These are phyloP conservation scores for Oryza brachyantha DNA, from an alignment of 176 grass and related monocot genomes.

Conservation along the genomic window DNA sequence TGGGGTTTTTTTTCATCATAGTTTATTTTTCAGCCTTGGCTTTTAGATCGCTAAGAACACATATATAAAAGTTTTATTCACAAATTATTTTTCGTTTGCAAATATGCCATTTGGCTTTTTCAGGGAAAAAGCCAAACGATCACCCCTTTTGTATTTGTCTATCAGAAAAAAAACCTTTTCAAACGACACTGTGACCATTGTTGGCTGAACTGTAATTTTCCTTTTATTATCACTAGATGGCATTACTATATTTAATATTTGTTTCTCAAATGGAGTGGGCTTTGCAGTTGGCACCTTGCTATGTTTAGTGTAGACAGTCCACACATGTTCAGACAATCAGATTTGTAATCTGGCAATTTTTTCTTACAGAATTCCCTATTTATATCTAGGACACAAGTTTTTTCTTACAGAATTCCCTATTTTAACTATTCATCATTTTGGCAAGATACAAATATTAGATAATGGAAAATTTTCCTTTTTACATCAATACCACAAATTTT, in stretches of 20 bases:
- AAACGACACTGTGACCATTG: background rate
- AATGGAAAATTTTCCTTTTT: slow-evolving; percentile 9
- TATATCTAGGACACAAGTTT: too few species aligned
- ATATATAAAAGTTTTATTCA: too few species aligned
- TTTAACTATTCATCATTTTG: background rate
- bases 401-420: background rate
- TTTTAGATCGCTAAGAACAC: too few species aligned
- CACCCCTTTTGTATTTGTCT: slow-evolving; percentile 19
- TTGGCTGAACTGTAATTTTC: background rate
- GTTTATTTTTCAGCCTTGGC: too few species aligned
- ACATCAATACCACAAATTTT: slow-evolving; percentile 10
- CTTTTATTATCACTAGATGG: slow-evolving; percentile 14
- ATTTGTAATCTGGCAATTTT: slow-evolving; percentile 19
- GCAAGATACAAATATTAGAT: background rate
- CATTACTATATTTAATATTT: background rate
- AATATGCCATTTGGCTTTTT: too few species aligned
- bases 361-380: background rate
- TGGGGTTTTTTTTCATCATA: too few species aligned
- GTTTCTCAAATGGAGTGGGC: background rate
- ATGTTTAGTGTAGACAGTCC: slow-evolving; percentile 13
- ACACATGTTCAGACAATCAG: slow-evolving; percentile 16
- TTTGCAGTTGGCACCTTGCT: slow-evolving; percentile 2
- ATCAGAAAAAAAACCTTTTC: background rate
- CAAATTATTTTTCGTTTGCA: too few species aligned
- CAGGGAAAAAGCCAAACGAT: too few species aligned